A percentile compares a stretch with the other conserved stretches of the same genome.
Conservation (phyloP, 352 stramenopile species). For the Pythium rhizo-oryzae region DNA sequence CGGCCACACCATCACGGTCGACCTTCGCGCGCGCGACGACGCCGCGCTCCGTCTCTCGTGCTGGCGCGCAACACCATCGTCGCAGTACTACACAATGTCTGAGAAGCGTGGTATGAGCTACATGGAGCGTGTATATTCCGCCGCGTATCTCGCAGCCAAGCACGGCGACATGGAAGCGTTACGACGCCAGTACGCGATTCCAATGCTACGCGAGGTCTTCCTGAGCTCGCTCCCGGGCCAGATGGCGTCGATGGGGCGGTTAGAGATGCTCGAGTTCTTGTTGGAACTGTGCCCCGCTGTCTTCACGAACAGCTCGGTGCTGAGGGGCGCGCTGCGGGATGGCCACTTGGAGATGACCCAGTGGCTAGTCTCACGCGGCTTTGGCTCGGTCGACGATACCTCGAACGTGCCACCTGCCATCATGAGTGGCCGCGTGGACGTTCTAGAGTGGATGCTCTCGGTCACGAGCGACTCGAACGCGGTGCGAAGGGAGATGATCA, state of each 20-base stretch:
- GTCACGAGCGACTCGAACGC: neutral
- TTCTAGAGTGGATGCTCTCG: constrained; percentile 1
- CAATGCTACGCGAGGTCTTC: neutral
- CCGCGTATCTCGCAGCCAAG: neutral
- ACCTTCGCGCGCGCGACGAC: neutral
- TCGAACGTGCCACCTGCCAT: neutral
- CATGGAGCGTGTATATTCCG: neutral
- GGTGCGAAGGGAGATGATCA: neutral
- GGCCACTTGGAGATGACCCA: neutral
- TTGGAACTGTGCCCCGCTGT: neutral
- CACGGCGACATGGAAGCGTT: neutral
- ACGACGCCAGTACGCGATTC: neutral
- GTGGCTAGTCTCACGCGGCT: neutral
- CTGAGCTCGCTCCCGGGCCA: no score
- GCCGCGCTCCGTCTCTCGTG: neutral
- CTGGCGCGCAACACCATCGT: neutral
- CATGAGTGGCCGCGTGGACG: neutral
- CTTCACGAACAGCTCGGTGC: neutral
- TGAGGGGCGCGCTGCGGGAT: neutral
- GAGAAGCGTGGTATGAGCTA: neutral
- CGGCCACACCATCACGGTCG: neutral
- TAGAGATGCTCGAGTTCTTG: neutral
- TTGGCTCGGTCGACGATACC: neutral
- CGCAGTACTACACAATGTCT: neutral
- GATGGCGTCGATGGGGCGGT: neutral